Percentiles rank a stretch among this genome's conserved stretches.
Conservation (phyloP, 306 rosid genomes). For the Echinosophora koreensis region DNA sequence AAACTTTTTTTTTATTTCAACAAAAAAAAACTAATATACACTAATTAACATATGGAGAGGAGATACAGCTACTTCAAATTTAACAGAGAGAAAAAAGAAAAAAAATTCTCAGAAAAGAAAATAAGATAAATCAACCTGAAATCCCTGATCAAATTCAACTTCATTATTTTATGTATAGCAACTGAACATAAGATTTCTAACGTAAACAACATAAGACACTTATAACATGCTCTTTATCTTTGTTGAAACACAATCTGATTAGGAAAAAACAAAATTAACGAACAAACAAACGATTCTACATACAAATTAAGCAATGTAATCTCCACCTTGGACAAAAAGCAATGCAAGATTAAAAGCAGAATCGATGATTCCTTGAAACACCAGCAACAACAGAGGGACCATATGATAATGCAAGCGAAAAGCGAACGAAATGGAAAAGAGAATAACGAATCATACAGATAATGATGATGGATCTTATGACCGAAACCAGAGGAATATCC, state of each 20-base stretch:
- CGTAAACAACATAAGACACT: not conserved
- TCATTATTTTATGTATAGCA: conserved; percentile 16
- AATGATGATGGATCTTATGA: conserved; percentile 85
- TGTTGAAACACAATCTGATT: not conserved
- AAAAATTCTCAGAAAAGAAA: not conserved
- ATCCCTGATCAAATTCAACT: conserved; percentile 25
- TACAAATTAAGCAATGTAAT: conserved; percentile 34
- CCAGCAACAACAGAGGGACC: not conserved
- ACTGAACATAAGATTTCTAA: not conserved
- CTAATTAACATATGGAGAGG: conserved; percentile 25
- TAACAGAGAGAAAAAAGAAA: not conserved
- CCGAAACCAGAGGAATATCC: conserved; percentile 91
- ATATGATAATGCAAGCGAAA: conserved; percentile 13
- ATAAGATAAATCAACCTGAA: not conserved
- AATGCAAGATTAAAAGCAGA: conserved; percentile 21
- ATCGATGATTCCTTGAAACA: conserved; percentile 21
- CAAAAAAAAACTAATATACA: not conserved
- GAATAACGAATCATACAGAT: conserved; percentile 62
- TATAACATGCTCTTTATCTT: not conserved
- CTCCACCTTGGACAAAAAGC: not conserved
- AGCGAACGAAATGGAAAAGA: not conserved
- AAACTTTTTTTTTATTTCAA: not conserved
- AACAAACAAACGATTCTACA: conserved; percentile 2
- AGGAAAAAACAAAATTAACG: not conserved
- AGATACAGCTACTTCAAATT: conserved; percentile 4